Base-by-base conservation (phyloP, 2,329 filamentous ascomycete species). In the Torrubiella hemipterigena region DNA sequence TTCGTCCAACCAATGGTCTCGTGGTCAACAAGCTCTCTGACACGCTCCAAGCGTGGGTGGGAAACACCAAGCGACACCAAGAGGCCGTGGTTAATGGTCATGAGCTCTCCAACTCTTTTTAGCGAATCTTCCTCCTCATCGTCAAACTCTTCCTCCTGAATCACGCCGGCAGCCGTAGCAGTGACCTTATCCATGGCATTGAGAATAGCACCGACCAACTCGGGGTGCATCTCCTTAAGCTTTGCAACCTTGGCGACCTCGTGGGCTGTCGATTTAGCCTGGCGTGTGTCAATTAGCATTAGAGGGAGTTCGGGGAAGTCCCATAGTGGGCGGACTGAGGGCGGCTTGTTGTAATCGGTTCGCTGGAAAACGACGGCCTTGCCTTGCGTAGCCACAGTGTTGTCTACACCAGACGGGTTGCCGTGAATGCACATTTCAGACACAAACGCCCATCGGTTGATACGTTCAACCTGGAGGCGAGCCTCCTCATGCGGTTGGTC, bases 361-460 rank as follows among this genome's bases (percentile, higher is more conserved):
- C 87, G 72, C 47, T 89, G 80, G 59, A 93, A 98, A 3, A 96
- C 65, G 2, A 98, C 86, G 0, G 87, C 91, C 58, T 94, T 95
- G 35, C 91, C 91, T 47, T 93, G 83, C 10, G 87, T 82, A 10
- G 89, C 72, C 17, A 98, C 89, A 3, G 91, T 98, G 55, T 98
- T 98, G 58, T 98, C 91, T 26, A 98, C 84, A 0, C 91, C 91
- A 1, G 85, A 94, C 1, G 91, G 91, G 49, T 93, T 96, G 22
- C 89, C 91, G 51, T 98, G 91, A 40, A 96, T 95, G 57, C 86
- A 91, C 75, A 96, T 81, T 55, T 98, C 91, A 16, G 81, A 81
- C 1, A 98, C 91, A 55, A 95, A 96, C 0, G 91, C 87, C 91
- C 93, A 98, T 38, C 82, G 73, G 56, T 98, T 98, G 59, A 98